Base-by-base conservation (phyloP, 108 stramenopile species). In the Poteriospumella lacustris region DNA sequence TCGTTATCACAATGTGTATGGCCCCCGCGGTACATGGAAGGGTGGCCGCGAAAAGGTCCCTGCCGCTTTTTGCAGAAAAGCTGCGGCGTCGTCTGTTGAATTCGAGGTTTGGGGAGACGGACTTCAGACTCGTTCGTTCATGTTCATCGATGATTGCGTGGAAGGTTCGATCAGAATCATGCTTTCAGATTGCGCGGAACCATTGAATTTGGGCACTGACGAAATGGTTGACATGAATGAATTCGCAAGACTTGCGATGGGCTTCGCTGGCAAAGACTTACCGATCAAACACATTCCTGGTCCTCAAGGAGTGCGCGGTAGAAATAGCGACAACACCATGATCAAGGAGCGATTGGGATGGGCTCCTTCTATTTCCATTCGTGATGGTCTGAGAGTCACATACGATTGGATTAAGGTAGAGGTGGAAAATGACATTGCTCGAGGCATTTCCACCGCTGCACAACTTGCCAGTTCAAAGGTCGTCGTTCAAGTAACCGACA, bases 31-130 rank as follows among this genome's bases (percentile, higher is more conserved):
- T 58, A 98, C 97, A 39, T 98, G 95, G 96, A 95, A 94, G 90
- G 97, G 97, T 44, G 97, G 97, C 42, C 90, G 97, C 28, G 97
- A 98, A 87, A 98, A 98, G 89, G 97, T 95, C 26, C 97, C 97
- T 2, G 97, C 97, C 3, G 97, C 97, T 62, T 98, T 98, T 84
- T 98, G 97, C 84, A 91, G 97, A 59, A 98, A 98, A 90, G 97
- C 97, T 79, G 77, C 96, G 58, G 91, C 90, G 41, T 90, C 92
- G 52, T 91, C 85, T 26, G 83, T 87, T 41, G 89, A 95, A 68
- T 95, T 96, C 81, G 97, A 98, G 84, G 84, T 88, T 79, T 88
- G 88, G 89, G 97, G 97, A 38, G 94, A 98, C 81, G 97, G 97
- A 24, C 89, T 92, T 80, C 97, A 98, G 88, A 98, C 97, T 24